Conservation (phyloP, 306 rosid species). For the Cucumis cinereus region DNA sequence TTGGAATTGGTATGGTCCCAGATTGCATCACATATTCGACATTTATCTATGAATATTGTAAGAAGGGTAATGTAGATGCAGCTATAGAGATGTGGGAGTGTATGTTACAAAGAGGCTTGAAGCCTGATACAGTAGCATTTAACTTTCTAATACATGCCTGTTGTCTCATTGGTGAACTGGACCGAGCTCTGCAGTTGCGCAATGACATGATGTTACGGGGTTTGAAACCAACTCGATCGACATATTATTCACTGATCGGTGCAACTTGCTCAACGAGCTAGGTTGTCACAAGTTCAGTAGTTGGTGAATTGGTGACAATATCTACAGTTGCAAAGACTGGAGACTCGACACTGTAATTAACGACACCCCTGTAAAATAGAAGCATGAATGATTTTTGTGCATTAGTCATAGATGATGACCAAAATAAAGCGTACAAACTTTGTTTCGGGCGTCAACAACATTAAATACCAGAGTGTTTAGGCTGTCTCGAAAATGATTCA, state of each 20-base stretch:
- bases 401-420: background rate
- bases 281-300: background rate
- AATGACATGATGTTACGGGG: conserved; percentile 71
- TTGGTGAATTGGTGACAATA: background rate
- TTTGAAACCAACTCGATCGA: conserved; percentile 35
- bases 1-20: conserved; percentile 47
- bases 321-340: background rate
- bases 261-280: conserved; percentile 19
- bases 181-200: conserved; percentile 65
- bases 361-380: background rate
- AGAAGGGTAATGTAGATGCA: conserved; percentile 46
- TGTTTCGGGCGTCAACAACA: background rate
- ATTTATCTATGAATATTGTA: conserved; percentile 62
- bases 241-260: conserved; percentile 17
- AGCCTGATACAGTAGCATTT: conserved; percentile 67
- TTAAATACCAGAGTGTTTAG: too few relatives aligned
- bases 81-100: conserved; percentile 63
- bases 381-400: background rate
- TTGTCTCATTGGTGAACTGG: conserved; percentile 61
- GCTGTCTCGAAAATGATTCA: too few relatives aligned
- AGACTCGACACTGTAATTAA: background rate
- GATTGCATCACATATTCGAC: conserved; percentile 83
- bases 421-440: background rate
- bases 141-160: conserved; percentile 71
- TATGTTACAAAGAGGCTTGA: conserved; percentile 65